Percentiles rank a stretch among this genome's conserved stretches.
phyloP scores from a whole-genome alignment of 2,329 filamentous ascomycete species.

The Fusarium tjaetaba region DNA sequence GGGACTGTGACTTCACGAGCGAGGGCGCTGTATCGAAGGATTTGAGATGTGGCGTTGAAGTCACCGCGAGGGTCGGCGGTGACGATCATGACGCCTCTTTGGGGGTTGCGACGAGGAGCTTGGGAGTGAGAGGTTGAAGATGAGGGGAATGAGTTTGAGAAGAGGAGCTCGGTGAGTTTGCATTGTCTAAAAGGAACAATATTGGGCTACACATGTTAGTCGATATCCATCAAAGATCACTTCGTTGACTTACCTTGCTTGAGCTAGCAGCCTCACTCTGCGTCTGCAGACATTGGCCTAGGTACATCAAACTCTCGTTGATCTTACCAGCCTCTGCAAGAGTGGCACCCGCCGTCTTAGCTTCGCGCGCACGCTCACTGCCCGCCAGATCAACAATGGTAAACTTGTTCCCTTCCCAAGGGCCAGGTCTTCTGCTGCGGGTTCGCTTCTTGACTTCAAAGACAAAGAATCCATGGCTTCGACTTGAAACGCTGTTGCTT shows the following conservation, averaged over 20 bases:
- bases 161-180: conserved; percentile 85
- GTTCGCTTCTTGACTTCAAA: conserved; percentile 89
- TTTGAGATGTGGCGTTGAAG: conserved; percentile 96
- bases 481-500: conserved; percentile 90
- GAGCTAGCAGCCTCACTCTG: conserved; percentile 82
- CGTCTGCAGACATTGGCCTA: conserved; percentile 96
- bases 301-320: conserved; percentile 97
- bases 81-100: conserved; percentile 95
- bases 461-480: conserved; percentile 96
- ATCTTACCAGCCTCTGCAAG: conserved; percentile 97
- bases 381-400: conserved; percentile 94
- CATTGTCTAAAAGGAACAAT: conserved; percentile 84
- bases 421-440: conserved; percentile 55
- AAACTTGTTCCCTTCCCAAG: conserved; percentile 81
- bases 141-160: conserved; percentile 87
- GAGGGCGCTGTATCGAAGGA: conserved; percentile 91
- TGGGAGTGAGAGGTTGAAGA: conserved; percentile 53
- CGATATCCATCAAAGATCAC: neutral
- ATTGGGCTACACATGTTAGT: conserved; percentile 63
- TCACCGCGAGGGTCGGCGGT: conserved; percentile 93
- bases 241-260: conserved; percentile 67
- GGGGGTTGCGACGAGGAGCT: conserved; percentile 69
- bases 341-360: conserved; percentile 92
- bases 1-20: conserved; percentile 93
- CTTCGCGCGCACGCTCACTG: conserved; percentile 90